Base-by-base conservation (phyloP, 1,139 yeast genomes). In the Debaryomyces singareniensis region DNA sequence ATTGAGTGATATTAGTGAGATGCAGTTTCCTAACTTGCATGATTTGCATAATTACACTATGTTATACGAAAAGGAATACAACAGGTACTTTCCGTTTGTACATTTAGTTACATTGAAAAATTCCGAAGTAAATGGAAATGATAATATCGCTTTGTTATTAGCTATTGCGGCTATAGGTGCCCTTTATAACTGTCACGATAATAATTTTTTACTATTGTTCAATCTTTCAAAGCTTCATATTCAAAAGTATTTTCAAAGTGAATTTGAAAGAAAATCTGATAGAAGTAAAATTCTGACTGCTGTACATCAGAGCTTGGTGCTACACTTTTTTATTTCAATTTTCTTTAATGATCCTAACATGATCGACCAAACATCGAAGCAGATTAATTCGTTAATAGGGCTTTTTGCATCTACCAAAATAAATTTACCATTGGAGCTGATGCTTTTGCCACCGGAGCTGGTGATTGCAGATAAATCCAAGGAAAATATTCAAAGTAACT, bases 151-250 rank as follows among this genome's bases (percentile, higher is more conserved):
- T 1, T 60, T 87, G 32, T 53, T 86, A n/a, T 60, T 86, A 32
- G 74, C 91, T 9, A 83, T 87, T 75, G 82, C 94, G 1, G 82
- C 95, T 14, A 75, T 87, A 36, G 97, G 97, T 26, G 95, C 96
- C 0, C 62, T 87, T 16, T 85, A 85, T 46, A 75, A 84, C 1
- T 85, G 82, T 55, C 94, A 87, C 51, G 82, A 84, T 15, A 63
- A 78, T 24, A 83, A 83, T 47, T 83, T 95, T 0, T 68, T 81
- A 43, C 65, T 83, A 13, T 61, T 87, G 32, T 86, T 84, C 56
- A 86, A 85, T 49, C 71, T 86, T 32, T 76, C 94, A 7, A 74
- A 91, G 48, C 78, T 73, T 42, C 79, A 84, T 43, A 79, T 85
- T 36, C 93, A 84, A 47, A 75, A 75, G 39, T 79, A 75, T 44